Evolutionary conservation across 2,329 filamentous ascomycete species (phyloP).

Genomic region (Pseudogymnoascus sp.): DNA sequence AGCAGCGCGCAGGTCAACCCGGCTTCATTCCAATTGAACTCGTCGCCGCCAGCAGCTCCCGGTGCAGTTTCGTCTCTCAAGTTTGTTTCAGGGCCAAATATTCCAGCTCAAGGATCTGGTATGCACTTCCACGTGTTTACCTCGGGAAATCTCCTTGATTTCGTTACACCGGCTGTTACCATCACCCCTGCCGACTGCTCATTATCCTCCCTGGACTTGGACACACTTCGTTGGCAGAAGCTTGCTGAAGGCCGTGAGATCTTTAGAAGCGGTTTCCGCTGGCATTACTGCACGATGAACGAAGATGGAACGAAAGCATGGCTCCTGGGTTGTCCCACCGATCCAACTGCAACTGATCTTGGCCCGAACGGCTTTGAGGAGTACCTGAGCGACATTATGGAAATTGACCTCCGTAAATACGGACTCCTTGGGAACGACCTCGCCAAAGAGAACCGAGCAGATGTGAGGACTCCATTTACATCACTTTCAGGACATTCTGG

Average conservation of each 20-base stretch:
- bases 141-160: conserved; percentile 85
- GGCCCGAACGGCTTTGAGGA: conserved; percentile 72
- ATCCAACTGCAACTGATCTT: conserved; percentile 57
- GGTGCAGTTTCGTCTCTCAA: conserved; percentile 84
- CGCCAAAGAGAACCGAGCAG: conserved; percentile 26
- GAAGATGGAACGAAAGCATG: conserved; percentile 93
- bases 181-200: conserved; percentile 84
- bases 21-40: conserved; percentile 58
- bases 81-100: conserved; percentile 78
- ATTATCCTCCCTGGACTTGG: conserved; percentile 79
- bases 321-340: conserved; percentile 86
- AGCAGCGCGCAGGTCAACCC: conserved; percentile 60
- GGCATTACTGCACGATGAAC: conserved; percentile 97
- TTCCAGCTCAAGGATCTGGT: conserved; percentile 82
- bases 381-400: conserved; percentile 88
- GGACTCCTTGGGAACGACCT: conserved; percentile 80
- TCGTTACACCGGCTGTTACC: conserved; percentile 85
- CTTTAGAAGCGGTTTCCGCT: conserved; percentile 84
- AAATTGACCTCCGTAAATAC: conserved; percentile 85
- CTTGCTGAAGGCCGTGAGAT: conserved; percentile 90
- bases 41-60: conserved; percentile 77
- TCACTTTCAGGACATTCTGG: conserved; percentile 25
- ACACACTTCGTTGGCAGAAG: conserved; percentile 86
- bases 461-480: not conserved
- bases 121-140: conserved; percentile 95